Conservation (phyloP, 805 yeast species). For the Cyberlindnera xylosilytica region DNA sequence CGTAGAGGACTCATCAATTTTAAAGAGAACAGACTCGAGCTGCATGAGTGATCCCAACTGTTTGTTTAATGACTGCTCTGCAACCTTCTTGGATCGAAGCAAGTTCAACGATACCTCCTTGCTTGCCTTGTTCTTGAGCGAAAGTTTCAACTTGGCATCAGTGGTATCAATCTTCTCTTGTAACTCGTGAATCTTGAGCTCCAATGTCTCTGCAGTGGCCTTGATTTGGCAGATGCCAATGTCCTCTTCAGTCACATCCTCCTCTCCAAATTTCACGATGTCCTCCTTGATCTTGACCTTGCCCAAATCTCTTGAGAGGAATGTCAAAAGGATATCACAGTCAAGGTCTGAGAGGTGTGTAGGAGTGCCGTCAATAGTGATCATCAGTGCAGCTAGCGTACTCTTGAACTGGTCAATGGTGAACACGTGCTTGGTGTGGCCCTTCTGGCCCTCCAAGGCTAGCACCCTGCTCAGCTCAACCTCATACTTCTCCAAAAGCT, state of each 20-base stretch:
- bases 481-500: conserved; percentile 17
- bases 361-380: conserved; percentile 3
- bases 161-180: conserved; percentile 20
- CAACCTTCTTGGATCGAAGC: conserved; percentile 33
- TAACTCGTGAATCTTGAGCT: conserved; percentile 22
- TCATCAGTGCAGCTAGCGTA: conserved; percentile 5
- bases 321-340: conserved; percentile 20
- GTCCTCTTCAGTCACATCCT: conserved; percentile 33
- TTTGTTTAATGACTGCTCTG: conserved; percentile 32
- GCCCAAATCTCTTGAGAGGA: conserved; percentile 20
- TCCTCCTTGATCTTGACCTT: conserved; percentile 18
- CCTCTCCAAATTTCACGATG: conserved; percentile 19
- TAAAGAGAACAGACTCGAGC: conserved; percentile 35
- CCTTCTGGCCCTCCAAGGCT: neutral
- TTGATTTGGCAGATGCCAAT: conserved; percentile 33
- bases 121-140: conserved; percentile 19
- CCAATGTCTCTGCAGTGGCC: conserved; percentile 21
- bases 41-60: conserved; percentile 34
- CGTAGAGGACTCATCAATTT: conserved; percentile 42
- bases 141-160: conserved; percentile 19
- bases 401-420: conserved; percentile 13
- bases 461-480: conserved; percentile 9
- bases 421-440: conserved; percentile 14
- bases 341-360: conserved; percentile 19
- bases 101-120: conserved; percentile 32